phyloP scores from a whole-genome alignment of 345 rosid genomes.

The Aegle marmelos region DNA sequence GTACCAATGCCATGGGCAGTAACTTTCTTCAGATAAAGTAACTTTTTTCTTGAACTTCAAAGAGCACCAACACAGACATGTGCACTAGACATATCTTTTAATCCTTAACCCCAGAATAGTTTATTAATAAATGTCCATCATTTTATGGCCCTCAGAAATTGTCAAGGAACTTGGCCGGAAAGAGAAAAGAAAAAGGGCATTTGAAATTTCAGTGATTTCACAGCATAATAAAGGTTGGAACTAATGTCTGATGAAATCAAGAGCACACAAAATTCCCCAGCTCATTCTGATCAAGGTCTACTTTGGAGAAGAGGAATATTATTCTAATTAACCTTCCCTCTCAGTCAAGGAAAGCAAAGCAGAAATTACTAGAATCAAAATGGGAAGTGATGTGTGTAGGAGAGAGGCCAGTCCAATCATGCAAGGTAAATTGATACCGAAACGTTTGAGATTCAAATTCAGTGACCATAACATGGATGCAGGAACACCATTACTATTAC shows the following conservation, averaged over 20 bases:
- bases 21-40: slow-evolving; percentile 19
- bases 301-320: too few species aligned
- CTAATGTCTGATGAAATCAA: neutral
- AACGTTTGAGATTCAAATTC: neutral
- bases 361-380: too few species aligned
- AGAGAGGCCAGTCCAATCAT: neutral
- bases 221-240: neutral
- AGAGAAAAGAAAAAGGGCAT: neutral
- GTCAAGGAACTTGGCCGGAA: slow-evolving; percentile 2
- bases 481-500: neutral
- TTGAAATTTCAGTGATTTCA: slow-evolving; percentile 5
- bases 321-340: too few species aligned
- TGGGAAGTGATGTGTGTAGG: too few species aligned
- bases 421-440: neutral
- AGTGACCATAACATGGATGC: neutral
- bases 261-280: neutral
- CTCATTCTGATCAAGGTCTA: too few species aligned
- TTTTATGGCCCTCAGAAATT: slow-evolving; percentile 14
- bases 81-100: slow-evolving; percentile 15
- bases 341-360: too few species aligned
- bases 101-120: neutral
- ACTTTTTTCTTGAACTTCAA: slow-evolving; percentile 1
- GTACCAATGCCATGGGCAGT: neutral
- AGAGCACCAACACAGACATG: slow-evolving; percentile 15
- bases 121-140: slow-evolving; percentile 8